Percentiles rank a stretch among this genome's conserved stretches.
Conservation (phyloP, 495 filamentous ascomycete species). For the Penicillium odoratum region DNA sequence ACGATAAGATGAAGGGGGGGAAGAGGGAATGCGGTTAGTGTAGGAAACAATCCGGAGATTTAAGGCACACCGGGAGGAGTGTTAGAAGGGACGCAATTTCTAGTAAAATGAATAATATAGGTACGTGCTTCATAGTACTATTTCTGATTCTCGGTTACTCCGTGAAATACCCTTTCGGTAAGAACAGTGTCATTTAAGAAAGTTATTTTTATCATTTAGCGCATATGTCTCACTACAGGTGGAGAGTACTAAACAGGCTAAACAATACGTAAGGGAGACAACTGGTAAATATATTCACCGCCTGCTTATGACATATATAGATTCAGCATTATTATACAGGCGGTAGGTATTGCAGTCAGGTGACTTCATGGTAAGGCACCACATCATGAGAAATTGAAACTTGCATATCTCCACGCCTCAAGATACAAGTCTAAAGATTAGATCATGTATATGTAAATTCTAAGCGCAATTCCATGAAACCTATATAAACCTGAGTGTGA, state of each 20-base stretch:
- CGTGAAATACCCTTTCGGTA: background rate
- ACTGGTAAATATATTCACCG: background rate
- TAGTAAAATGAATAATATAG: background rate
- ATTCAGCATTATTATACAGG: background rate
- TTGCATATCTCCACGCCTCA: background rate
- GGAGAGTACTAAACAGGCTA: background rate
- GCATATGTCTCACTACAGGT: background rate
- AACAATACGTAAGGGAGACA: background rate
- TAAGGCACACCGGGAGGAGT: slow-evolving; percentile 8
- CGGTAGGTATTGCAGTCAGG: background rate
- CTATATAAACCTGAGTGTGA: background rate
- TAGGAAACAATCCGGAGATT: slow-evolving; percentile 18
- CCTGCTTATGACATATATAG: background rate
- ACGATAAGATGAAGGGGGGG: slow-evolving; percentile 19
- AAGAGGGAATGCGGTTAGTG: slow-evolving; percentile 15
- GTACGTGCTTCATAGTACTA: background rate
- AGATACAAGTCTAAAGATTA: background rate
- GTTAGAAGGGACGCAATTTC: background rate
- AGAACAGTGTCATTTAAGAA: background rate
- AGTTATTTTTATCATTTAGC: slow-evolving; percentile 1
- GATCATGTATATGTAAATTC: background rate
- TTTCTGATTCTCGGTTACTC: background rate
- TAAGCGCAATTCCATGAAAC: background rate
- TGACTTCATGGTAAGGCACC: background rate
- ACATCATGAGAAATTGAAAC: background rate